Evolutionary conservation across 129 eudicot genomes (phyloP).

Genomic region (Scalesia atractyloides): DNA sequence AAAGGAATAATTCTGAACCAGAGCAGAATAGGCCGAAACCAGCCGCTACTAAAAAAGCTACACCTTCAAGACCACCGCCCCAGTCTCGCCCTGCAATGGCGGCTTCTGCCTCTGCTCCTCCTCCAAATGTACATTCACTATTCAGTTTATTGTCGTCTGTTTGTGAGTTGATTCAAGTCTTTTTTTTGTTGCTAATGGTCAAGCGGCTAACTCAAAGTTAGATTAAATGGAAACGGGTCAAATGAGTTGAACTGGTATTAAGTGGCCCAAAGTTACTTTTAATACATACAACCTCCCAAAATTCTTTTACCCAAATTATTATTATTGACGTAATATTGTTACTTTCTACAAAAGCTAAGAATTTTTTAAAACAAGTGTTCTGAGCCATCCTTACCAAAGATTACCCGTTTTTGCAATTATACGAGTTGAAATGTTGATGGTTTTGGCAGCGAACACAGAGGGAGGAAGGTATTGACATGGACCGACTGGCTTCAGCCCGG

Average conservation of each 20-base stretch:
- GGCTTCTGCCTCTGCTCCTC: slow-evolving; percentile 60
- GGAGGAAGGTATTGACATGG: slow-evolving; percentile 63
- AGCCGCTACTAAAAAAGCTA: slow-evolving; percentile 49
- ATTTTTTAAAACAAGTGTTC: not conserved
- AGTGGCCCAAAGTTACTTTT: not conserved
- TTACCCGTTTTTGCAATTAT: not conserved
- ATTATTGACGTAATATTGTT: not conserved
- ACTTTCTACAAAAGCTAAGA: not conserved
- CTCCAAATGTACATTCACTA: slow-evolving; percentile 41
- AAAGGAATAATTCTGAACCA: slow-evolving; percentile 57
- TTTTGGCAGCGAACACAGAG: slow-evolving; percentile 59
- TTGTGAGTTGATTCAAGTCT: not conserved
- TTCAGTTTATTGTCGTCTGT: not conserved
- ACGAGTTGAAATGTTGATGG: slow-evolving; percentile 4
- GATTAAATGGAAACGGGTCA: not conserved
- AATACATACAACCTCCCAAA: not conserved
- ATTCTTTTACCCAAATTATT: not conserved
- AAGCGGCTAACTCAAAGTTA: not conserved
- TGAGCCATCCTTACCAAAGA: not conserved
- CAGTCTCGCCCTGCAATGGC: slow-evolving; percentile 42
- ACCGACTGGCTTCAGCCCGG: slow-evolving; percentile 79
- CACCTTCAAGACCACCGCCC: slow-evolving; percentile 47
- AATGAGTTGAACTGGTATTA: not conserved
- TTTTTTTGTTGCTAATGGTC: not conserved
- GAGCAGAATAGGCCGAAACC: slow-evolving; percentile 61